Conservation (phyloP, 768 basidiomycete species). For the Boletus edulis region DNA sequence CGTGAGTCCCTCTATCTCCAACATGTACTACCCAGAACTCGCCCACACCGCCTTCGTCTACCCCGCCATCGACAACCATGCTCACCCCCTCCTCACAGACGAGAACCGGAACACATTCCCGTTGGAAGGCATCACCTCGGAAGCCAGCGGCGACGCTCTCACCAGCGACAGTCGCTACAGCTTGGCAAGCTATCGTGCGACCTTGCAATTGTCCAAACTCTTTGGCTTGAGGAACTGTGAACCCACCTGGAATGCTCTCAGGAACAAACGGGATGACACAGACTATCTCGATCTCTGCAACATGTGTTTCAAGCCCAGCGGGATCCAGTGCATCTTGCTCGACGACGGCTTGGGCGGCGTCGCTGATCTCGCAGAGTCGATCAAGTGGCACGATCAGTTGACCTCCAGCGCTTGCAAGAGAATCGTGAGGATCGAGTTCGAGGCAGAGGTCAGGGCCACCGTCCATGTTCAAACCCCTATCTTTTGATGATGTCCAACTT, state of each 20-base stretch:
- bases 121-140: conserved; percentile 65
- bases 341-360: conserved; percentile 67
- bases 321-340: conserved; percentile 67
- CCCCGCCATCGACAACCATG: conserved; percentile 78
- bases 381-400: conserved; percentile 62
- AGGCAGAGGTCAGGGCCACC: conserved; percentile 58
- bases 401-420: conserved; percentile 51
- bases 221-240: conserved; percentile 37
- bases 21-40: conserved; percentile 16
- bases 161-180: conserved; percentile 51
- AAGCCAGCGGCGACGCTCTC: conserved; percentile 55
- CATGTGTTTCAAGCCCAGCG: conserved; percentile 49
- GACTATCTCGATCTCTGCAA: conserved; percentile 60
- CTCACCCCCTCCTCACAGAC: conserved; percentile 62
- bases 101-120: conserved; percentile 44
- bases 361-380: conserved; percentile 45
- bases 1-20: not conserved
- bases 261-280: conserved; percentile 39
- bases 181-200: conserved; percentile 58
- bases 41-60: conserved; percentile 24
- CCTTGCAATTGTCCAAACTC: conserved; percentile 50
- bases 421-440: conserved; percentile 65
- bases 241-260: conserved; percentile 59
- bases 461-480: not conserved
- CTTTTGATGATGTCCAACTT: not conserved